Evolutionary conservation across 768 basidiomycete genomes (phyloP), one percentile per base, ranked within the genome.

Genomic region (Serendipita sp.): DNA sequence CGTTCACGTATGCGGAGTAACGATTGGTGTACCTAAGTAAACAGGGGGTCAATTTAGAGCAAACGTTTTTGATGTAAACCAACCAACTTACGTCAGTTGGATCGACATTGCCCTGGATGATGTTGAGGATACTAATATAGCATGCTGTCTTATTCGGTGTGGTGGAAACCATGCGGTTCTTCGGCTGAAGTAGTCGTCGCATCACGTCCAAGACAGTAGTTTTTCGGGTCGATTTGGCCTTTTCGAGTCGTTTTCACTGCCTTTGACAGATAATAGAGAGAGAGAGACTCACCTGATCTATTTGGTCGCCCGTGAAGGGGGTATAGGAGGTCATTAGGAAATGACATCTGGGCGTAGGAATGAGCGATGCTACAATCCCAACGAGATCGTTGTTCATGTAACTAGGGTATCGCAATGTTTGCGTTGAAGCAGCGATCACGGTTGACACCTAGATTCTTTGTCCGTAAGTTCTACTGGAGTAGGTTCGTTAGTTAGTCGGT

Each of bases 351-450:
- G 95, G 95, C 2, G 95, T 97, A 1, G 95, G 95, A 68, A 99
- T 97, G 63, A 99, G 82, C 15, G 91, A 92, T 3, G 95, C 93
- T 65, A 98, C 88, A 68, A 99, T 94, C 32, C 94, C 91, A 68
- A 97, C 94, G 44, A 98, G 83, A 71, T 99, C 95, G 70, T 97
- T 99, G 79, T 98, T 97, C 94, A 97, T 98, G 75, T 97, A 97
- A 60, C 92, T 91, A 0, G 95, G 95, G 76, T 96, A 99, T 70
- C 95, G 84, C 30, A 99, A 81, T 13, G 95, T 98, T 71, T 94
- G 91, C 0, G 95, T 99, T 67, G 91, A 94, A 10, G 94, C 95
- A 8, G 95, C 89, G 84, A 99, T 97, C 46, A 98, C 95, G 0
- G 96, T 98, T 2, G 96, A 87, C 1, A 92, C 89, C 94, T 97